Percentiles rank a stretch among this genome's conserved stretches.
Evolutionary conservation across 495 filamentous ascomycete genomes (phyloP).

Genomic region (Aspergillus taichungensis): DNA sequence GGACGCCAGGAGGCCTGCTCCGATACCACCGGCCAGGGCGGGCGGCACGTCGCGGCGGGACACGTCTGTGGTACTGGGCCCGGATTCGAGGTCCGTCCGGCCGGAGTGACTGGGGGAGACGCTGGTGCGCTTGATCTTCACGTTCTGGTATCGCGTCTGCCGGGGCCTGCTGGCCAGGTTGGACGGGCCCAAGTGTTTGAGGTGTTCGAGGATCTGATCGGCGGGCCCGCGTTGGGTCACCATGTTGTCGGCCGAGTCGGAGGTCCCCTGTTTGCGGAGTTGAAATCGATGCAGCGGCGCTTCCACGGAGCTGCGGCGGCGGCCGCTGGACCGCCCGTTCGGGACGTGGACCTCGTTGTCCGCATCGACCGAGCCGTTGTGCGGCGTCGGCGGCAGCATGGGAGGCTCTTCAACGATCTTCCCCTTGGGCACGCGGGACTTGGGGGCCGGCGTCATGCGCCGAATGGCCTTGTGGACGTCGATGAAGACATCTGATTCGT

Average conservation of each 20-base stretch:
- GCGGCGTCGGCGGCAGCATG: slow-evolving; percentile 13
- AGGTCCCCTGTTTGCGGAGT: slow-evolving; percentile 24
- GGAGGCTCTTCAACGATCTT: slow-evolving; percentile 44
- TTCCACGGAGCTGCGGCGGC: slow-evolving; percentile 42
- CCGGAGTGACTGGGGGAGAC: slow-evolving; percentile 31
- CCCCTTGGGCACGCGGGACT: slow-evolving; percentile 51
- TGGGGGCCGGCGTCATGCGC: slow-evolving; percentile 60
- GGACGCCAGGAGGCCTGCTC: slow-evolving; percentile 40
- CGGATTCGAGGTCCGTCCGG: slow-evolving; percentile 29
- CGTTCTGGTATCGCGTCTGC: slow-evolving; percentile 71
- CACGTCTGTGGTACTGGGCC: slow-evolving; percentile 20
- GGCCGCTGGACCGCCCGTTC: slow-evolving; percentile 2
- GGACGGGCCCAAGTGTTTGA: slow-evolving; percentile 86
- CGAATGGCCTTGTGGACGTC: slow-evolving; percentile 96
- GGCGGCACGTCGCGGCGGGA: slow-evolving; percentile 8
- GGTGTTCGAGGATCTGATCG: slow-evolving; percentile 67
- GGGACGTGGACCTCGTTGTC: slow-evolving; percentile 12
- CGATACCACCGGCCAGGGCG: slow-evolving; percentile 40
- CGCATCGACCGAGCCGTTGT: slow-evolving; percentile 32
- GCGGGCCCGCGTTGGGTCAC: slow-evolving; percentile 32
- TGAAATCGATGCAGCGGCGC: slow-evolving; percentile 41
- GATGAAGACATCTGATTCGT: slow-evolving; percentile 92
- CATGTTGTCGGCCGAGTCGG: slow-evolving; percentile 19
- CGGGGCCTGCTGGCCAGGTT: slow-evolving; percentile 81
- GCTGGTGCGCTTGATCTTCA: slow-evolving; percentile 78